Conservation (phyloP, 257 asterid genomes). For the Solanum gracilifrons region DNA sequence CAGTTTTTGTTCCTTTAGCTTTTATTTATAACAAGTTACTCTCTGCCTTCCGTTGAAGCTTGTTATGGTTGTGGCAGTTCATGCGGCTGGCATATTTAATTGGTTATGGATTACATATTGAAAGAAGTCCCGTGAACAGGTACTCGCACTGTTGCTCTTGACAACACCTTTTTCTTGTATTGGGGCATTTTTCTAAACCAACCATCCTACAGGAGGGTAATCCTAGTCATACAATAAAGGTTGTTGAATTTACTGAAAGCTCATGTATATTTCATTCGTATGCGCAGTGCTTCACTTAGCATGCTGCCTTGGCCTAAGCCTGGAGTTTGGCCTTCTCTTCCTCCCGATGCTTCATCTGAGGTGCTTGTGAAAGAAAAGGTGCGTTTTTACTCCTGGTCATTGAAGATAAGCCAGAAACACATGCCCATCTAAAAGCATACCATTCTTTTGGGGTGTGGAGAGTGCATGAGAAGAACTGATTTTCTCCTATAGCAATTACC, state of each 20-base stretch:
- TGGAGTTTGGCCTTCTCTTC: conserved; percentile 93
- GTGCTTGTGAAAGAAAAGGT: conserved; percentile 96
- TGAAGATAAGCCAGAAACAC: neutral
- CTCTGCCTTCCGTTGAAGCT: conserved; percentile 10
- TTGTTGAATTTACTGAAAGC: conserved; percentile 10
- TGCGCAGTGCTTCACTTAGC: conserved; percentile 90
- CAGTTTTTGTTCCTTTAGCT: neutral
- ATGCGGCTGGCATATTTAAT: conserved; percentile 92
- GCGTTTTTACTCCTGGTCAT: conserved; percentile 14
- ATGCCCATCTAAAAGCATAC: neutral
- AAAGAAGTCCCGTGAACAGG: conserved; percentile 97
- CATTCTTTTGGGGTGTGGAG: neutral
- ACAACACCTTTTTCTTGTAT: neutral
- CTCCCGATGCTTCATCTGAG: conserved; percentile 73
- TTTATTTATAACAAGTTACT: neutral
- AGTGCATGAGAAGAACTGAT: neutral
- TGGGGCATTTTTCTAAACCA: neutral
- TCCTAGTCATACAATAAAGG: conserved; percentile 3
- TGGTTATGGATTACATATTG: conserved; percentile 85
- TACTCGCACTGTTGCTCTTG: conserved; percentile 5
- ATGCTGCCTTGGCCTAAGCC: conserved; percentile 99
- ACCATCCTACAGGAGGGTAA: neutral
- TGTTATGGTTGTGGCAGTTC: conserved; percentile 56
- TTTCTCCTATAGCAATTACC: neutral
- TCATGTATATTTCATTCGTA: conserved; percentile 3